A percentile compares a stretch with the other conserved stretches of the same genome.
These are phyloP conservation scores for Penicillium herquei DNA, from an alignment of 495 filamentous ascomycete genomes.

Conservation along the genomic window DNA sequence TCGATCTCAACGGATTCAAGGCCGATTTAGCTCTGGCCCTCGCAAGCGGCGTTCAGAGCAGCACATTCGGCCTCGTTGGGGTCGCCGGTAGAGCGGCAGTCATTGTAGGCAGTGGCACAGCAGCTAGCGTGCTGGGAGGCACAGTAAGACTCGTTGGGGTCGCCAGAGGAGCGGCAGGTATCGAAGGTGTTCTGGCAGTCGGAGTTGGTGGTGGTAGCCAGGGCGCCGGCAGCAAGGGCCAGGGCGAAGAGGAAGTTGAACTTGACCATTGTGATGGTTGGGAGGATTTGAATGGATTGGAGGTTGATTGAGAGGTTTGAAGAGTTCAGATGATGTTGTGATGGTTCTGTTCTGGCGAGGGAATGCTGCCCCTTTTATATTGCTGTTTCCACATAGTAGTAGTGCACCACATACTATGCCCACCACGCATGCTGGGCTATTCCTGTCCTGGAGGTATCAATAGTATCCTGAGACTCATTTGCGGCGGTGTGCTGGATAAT, in stretches of 20 bases:
- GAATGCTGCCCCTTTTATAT: not conserved
- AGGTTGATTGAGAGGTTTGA: too few relatives aligned
- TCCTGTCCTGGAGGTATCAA: too few relatives aligned
- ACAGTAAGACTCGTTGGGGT: conserved; percentile 9
- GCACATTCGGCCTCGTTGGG: conserved; percentile 11
- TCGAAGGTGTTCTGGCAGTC: conserved; percentile 12
- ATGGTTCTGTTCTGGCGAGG: not conserved
- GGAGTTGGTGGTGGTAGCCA: conserved; percentile 8
- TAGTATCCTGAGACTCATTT: too few relatives aligned
- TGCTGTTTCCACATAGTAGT: not conserved
- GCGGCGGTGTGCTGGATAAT: not conserved
- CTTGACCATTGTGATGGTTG: conserved; percentile 11
- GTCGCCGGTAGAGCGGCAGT: conserved; percentile 7
- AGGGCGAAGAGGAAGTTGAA: conserved; percentile 8
- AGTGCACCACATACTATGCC: too few relatives aligned
- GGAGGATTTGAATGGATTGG: not conserved
- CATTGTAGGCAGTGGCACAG: conserved; percentile 5
- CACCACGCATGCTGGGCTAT: too few relatives aligned
- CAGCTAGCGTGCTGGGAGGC: conserved; percentile 8
- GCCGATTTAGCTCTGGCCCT: not conserved
- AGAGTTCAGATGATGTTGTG: not conserved
- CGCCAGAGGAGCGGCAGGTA: conserved; percentile 3
- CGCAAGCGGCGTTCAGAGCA: conserved; percentile 11
- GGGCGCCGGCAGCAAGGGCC: conserved; percentile 3
- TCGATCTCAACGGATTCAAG: not conserved